Evolutionary conservation across 2,329 filamentous ascomycete genomes (phyloP), one percentile per base, ranked within the genome.

Genomic region (Phyllosticta citriasiana): DNA sequence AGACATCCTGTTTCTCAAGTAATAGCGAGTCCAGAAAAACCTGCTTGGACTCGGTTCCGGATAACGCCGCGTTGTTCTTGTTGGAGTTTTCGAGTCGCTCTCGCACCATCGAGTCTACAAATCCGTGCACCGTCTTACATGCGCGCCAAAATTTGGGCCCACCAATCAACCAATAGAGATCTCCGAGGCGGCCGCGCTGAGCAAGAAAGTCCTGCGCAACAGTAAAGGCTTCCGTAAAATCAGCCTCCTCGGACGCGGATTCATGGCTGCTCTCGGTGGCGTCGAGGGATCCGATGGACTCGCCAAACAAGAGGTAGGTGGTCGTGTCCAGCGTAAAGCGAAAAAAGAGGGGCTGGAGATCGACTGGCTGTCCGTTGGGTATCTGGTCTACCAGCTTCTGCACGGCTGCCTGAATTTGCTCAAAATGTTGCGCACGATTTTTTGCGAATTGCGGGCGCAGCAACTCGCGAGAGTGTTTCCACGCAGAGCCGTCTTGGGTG

Each of bases 291-390:
- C 69, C 63, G 3, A 70, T 71, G 5, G 68, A 71, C 55, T 83
- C 76, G 6, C 87, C 86, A 55, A 89, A 85, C 4, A 89, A 73
- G 65, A 89, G 87, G 54, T 86, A 84, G 0, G 85, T 88, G 0
- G 85, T 84, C 0, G 84, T 82, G 63, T 89, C 86, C 19, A 89
- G 77, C 0, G 85, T 87, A 67, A 88, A 78, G 59, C 80, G 79
- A 67, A 88, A 88, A 67, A 88, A 86, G 8, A 87, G 72, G 10
- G 81, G 78, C 66, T 84, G 82, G 27, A 88, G 73, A 65, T 88
- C 82, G 9, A 88, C 27, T 4, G 25, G 52, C 16, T 26, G 16
- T 14, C 24, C 22, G 6, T 53, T 19, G 6, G 19, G 52, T 5
- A 53, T 53, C 6, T 19, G 19, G 19, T 25, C 5, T 27, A 55